phyloP scores from a whole-genome alignment of 345 rosid genomes.

The Eucalyptus fibrosa region DNA sequence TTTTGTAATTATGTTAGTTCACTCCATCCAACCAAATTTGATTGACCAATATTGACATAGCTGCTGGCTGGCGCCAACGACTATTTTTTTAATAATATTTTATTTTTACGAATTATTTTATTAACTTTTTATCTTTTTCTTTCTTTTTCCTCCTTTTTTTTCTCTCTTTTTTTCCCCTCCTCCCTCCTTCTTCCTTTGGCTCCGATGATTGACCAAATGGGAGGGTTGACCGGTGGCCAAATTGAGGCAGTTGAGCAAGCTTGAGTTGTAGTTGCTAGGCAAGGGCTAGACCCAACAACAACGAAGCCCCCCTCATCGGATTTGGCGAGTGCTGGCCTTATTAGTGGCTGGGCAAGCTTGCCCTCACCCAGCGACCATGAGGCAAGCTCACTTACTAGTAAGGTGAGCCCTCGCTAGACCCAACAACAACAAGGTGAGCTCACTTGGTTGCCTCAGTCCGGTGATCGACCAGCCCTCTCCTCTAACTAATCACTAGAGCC shows the following conservation, averaged over 20 bases:
- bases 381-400: rapidly evolving
- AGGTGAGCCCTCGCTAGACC: rapidly evolving
- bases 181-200: too few species aligned
- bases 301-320: rapidly evolving
- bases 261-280: rapidly evolving
- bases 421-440: rapidly evolving
- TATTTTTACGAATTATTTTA: too few species aligned
- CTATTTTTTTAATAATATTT: too few species aligned
- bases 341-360: rapidly evolving
- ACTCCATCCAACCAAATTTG: rapidly evolving
- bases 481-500: rapidly evolving
- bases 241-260: too few species aligned
- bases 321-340: rapidly evolving
- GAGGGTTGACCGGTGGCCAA: too few species aligned
- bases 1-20: rapidly evolving
- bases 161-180: too few species aligned
- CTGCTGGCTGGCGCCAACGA: rapidly evolving
- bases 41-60: rapidly evolving
- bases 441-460: rapidly evolving
- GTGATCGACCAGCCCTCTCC: rapidly evolving
- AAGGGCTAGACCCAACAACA: too few species aligned
- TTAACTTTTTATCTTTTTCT: too few species aligned
- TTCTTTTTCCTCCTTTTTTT: rapidly evolving
- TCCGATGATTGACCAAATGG: rapidly evolving
- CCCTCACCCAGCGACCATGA: rapidly evolving